These are phyloP conservation scores for Alternaria viburni DNA, from an alignment of 2,329 filamentous ascomycete genomes.

Conservation along the genomic window DNA sequence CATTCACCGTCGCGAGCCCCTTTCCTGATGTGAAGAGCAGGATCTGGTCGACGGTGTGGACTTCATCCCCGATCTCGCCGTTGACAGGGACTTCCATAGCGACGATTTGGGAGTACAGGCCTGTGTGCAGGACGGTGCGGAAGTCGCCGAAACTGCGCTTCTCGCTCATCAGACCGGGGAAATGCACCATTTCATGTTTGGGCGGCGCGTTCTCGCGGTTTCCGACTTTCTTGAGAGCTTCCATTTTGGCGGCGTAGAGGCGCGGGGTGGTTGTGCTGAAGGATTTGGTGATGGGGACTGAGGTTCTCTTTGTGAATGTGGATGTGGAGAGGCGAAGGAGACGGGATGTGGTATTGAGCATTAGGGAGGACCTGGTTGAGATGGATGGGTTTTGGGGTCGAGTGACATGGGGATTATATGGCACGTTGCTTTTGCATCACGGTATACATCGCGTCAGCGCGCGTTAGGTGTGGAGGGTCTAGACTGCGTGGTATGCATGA, in stretches of 20 bases:
- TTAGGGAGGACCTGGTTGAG: conserved; percentile 10
- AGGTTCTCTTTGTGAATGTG: background rate
- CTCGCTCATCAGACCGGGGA: conserved; percentile 61
- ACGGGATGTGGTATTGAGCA: conserved; percentile 33
- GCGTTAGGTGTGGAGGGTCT: conserved; percentile 7
- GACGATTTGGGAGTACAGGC: conserved; percentile 67
- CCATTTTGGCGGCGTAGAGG: conserved; percentile 18
- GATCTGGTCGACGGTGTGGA: conserved; percentile 68
- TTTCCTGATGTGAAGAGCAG: conserved; percentile 68
- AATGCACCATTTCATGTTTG: conserved; percentile 64
- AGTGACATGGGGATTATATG: background rate
- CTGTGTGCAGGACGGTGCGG: conserved; percentile 67
- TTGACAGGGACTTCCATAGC: conserved; percentile 69
- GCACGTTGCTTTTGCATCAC: background rate
- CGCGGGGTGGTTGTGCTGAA: background rate
- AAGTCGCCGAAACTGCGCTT: conserved; percentile 65
- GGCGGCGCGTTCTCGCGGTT: conserved; percentile 38
- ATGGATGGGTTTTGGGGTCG: background rate
- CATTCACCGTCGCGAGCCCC: conserved; percentile 64
- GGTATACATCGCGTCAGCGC: conserved; percentile 1
- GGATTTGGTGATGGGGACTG: conserved; percentile 2
- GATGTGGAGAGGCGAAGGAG: conserved; percentile 6
- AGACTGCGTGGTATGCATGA: conserved; percentile 8
- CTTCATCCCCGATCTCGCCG: conserved; percentile 71
- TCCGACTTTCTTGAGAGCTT: conserved; percentile 33